Evolutionary conservation across 1,284 basidiomycete genomes (phyloP).

Genomic region (Puccinia triticina): DNA sequence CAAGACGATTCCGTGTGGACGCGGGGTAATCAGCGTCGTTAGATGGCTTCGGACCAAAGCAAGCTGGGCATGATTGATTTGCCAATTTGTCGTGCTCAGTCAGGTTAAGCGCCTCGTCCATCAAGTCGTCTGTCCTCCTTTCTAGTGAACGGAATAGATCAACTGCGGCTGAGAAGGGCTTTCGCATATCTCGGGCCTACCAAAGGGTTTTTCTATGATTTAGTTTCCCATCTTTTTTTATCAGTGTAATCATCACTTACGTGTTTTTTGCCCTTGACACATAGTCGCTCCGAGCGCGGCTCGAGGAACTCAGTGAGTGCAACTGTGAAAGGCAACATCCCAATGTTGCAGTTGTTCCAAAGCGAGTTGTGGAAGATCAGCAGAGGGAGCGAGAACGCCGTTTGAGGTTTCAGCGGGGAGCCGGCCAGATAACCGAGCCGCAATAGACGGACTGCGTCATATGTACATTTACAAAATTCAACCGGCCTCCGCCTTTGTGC

Average conservation of each 20-base stretch:
- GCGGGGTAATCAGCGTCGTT: not conserved
- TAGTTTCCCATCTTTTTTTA: not conserved
- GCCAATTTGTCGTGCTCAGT: not conserved
- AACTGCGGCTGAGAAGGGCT: not conserved
- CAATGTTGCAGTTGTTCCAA: conserved; percentile 21
- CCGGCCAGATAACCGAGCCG: conserved; percentile 8
- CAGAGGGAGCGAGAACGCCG: not conserved
- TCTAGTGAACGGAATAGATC: not conserved
- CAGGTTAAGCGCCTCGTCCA: not conserved
- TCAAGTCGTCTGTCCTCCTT: not conserved
- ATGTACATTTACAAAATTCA: conserved; percentile 17
- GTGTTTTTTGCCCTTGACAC: not conserved
- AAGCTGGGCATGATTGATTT: not conserved
- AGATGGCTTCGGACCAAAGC: not conserved
- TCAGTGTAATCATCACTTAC: not conserved
- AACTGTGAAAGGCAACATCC: not conserved
- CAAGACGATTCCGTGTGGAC: not conserved
- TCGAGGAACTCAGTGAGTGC: conserved; percentile 4
- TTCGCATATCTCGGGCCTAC: not conserved
- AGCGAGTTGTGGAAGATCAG: conserved; percentile 2
- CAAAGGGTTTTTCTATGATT: not conserved
- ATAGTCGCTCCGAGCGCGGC: not conserved
- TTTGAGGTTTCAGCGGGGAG: not conserved
- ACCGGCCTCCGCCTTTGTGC: not conserved
- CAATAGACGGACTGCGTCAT: conserved; percentile 5